Base-by-base conservation (phyloP, 2,329 filamentous ascomycete genomes). In the Ambrosiella cleistominuta region DNA sequence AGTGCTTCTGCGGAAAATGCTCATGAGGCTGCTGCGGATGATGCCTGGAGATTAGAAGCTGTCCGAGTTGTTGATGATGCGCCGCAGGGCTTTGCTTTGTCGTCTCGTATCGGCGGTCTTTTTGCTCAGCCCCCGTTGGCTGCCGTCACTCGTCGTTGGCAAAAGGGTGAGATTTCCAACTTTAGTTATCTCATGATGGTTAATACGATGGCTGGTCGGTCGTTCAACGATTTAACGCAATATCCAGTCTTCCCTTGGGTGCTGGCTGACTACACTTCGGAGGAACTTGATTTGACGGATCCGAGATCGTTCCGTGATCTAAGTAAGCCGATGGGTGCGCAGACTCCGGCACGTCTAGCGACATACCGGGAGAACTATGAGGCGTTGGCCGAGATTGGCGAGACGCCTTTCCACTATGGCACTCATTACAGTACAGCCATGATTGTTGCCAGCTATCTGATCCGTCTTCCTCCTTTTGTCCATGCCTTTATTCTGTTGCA, bases 191-290 rank as follows among this genome's bases (percentile, higher is more conserved):
- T 98, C 40, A 98, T 98, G 91, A 82, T 96, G 61, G 83, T 98
- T 66, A 98, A 98, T 66, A 97, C 93, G 0, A 88, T 98, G 79
- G 94, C 94, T 36, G 93, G 93, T 1, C 78, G 93, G 56, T 97
- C 93, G 0, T 98, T 98, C 73, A 98, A 98, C 66, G 93, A 98
- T 66, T 75, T 98, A 15, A 98, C 93, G 0, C 94, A 98, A 66
- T 98, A 98, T 65, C 93, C 93, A 0, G 90, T 98, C 15, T 98
- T 98, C 63, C 93, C 93, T 0, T 98, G 93, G 93, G 84, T 98
- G 2, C 73, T 98, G 51, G 90, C 93, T 0, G 91, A 98, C 66
- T 98, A 98, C 67, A 91, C 86, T 0, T 97, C 91, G 64, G 85
- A 95, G 15, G 89, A 96, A 67, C 75, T 98, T 9, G 88, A 98